phyloP scores from a whole-genome alignment of 257 asterid species.

The Haberlea rhodopensis region DNA sequence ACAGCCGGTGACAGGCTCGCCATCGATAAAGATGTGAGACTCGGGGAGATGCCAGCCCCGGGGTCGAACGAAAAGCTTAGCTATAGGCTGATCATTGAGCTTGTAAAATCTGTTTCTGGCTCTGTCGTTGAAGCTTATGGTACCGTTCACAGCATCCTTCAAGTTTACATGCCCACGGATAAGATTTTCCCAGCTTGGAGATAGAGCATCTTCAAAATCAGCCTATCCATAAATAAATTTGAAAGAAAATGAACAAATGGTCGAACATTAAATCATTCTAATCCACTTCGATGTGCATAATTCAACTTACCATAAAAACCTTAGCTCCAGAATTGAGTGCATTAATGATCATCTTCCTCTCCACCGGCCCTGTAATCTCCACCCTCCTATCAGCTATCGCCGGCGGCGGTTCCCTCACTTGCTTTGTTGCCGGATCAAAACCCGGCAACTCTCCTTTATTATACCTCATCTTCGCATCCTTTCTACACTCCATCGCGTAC shows the following conservation, averaged over 20 bases:
- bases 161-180: slow-evolving; percentile 81
- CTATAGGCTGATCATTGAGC: slow-evolving; percentile 60
- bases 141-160: slow-evolving; percentile 82
- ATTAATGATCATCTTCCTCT: slow-evolving; percentile 92
- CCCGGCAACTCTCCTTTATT: slow-evolving; percentile 64
- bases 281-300: background rate
- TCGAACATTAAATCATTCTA: background rate
- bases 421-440: slow-evolving; percentile 75
- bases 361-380: slow-evolving; percentile 96
- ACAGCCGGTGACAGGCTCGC: slow-evolving; percentile 82
- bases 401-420: slow-evolving; percentile 61
- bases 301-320: slow-evolving; percentile 73
- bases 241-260: too few species aligned
- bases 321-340: slow-evolving; percentile 97
- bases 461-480: slow-evolving; percentile 61
- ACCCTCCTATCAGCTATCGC: slow-evolving; percentile 91
- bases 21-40: slow-evolving; percentile 85
- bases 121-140: slow-evolving; percentile 69
- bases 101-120: slow-evolving; percentile 73
- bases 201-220: slow-evolving; percentile 91
- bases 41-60: slow-evolving; percentile 98
- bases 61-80: slow-evolving; percentile 96
- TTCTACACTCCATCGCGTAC: slow-evolving; percentile 80
- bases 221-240: slow-evolving; percentile 43
- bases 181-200: slow-evolving; percentile 93